Evolutionary conservation across 345 rosid species (phyloP).

Genomic region (Gossypium mustelinum): DNA sequence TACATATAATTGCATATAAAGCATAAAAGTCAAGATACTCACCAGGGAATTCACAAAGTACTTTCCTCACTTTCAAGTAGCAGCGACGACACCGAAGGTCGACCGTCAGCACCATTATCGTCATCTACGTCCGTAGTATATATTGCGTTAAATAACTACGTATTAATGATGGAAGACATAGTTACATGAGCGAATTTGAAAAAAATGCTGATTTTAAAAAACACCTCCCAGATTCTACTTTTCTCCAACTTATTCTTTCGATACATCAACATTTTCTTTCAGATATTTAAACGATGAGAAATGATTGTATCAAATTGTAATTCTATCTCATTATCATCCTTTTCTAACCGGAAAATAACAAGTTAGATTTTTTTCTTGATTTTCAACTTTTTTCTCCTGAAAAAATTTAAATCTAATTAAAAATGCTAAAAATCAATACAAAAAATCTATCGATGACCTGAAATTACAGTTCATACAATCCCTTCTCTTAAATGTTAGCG

Average conservation of each 20-base stretch:
- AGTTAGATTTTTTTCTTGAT: rapidly evolving
- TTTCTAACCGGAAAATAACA: rapidly evolving
- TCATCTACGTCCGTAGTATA: slow-evolving; percentile 36
- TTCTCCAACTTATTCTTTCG: no score
- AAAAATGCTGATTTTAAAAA: no score
- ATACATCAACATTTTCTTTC: no score
- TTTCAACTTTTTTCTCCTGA: rapidly evolving
- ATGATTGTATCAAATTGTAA: no score
- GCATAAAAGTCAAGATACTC: slow-evolving; percentile 21
- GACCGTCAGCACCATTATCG: slow-evolving; percentile 60
- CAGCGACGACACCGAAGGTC: slow-evolving; percentile 69
- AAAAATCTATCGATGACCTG: no score
- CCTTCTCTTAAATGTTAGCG: no score
- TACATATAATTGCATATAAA: background rate
- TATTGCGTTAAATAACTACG: background rate
- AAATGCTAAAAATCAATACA: no score
- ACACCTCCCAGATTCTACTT: no score
- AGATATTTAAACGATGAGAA: no score
- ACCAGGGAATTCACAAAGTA: slow-evolving; percentile 67
- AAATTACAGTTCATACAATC: no score
- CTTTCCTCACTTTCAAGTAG: slow-evolving; percentile 64
- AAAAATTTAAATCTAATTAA: no score
- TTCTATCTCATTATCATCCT: rapidly evolving
- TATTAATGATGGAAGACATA: background rate
- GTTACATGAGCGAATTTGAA: no score